Conservation (phyloP, 208 protist genomes). For the Trichomonas tenax region DNA sequence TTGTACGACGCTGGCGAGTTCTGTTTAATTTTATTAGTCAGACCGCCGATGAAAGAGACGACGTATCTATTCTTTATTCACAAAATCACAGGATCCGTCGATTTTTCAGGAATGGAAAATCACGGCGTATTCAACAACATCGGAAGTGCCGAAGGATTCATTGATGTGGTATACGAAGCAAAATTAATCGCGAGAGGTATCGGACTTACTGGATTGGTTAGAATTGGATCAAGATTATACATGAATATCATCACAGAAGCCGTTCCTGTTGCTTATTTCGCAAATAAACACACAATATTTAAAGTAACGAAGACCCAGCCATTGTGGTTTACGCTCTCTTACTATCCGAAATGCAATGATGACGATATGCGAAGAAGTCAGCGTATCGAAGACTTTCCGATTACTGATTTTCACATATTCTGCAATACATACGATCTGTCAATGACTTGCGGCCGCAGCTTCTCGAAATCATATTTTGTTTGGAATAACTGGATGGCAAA, state of each 20-base stretch:
- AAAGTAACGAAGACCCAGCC: neutral
- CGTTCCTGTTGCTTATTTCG: neutral
- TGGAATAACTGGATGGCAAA: neutral
- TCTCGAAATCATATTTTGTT: neutral
- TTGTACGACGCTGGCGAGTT: neutral
- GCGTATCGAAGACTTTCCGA: neutral
- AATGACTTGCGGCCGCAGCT: neutral
- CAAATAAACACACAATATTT: neutral
- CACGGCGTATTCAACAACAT: neutral
- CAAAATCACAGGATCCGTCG: neutral
- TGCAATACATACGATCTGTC: neutral
- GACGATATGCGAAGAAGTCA: neutral
- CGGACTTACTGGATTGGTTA: neutral
- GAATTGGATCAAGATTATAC: neutral
- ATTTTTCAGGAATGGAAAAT: neutral
- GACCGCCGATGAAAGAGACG: neutral
- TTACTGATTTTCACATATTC: neutral
- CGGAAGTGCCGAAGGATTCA: neutral
- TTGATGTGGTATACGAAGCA: no score
- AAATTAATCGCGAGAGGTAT: neutral
- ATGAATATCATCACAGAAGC: neutral
- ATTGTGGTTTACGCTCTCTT: no score
- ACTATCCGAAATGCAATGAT: neutral
- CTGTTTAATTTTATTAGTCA: neutral
- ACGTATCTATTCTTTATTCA: neutral